Evolutionary conservation across 495 filamentous ascomycete genomes (phyloP).

Genomic region (Apodospora peruviana): DNA sequence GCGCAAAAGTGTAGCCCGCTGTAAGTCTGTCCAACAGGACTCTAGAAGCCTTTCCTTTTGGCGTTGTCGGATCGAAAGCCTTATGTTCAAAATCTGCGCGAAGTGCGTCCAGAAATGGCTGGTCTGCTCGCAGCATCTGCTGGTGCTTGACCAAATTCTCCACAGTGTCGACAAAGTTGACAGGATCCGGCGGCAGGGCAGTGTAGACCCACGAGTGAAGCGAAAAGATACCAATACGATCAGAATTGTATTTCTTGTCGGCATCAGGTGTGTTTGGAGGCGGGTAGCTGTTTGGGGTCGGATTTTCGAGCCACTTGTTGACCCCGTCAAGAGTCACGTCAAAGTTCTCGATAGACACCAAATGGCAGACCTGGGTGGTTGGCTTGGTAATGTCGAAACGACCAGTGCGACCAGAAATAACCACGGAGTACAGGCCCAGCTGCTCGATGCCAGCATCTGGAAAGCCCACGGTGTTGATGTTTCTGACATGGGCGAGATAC

Average conservation of each 20-base stretch:
- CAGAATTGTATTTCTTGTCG: neutral
- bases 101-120: neutral
- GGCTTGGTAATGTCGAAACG: conserved; percentile 17
- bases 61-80: too few species aligned
- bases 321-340: neutral
- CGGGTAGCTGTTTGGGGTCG: too few species aligned
- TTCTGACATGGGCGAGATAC: conserved; percentile 39
- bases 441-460: conserved; percentile 24
- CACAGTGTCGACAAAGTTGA: conserved; percentile 29
- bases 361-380: conserved; percentile 20
- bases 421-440: conserved; percentile 29
- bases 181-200: conserved; percentile 24
- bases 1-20: conserved; percentile 35
- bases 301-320: neutral
- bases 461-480: conserved; percentile 36
- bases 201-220: conserved; percentile 44
- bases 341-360: conserved; percentile 30
- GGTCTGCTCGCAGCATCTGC: neutral
- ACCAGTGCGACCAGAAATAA: conserved; percentile 30
- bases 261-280: too few species aligned
- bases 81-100: neutral
- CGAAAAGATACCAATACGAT: conserved; percentile 32
- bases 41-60: neutral
- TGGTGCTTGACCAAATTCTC: conserved; percentile 12
- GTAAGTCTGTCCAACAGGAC: conserved; percentile 14